Conservation (phyloP, 1,284 basidiomycete species). For the Boletus sp. region DNA sequence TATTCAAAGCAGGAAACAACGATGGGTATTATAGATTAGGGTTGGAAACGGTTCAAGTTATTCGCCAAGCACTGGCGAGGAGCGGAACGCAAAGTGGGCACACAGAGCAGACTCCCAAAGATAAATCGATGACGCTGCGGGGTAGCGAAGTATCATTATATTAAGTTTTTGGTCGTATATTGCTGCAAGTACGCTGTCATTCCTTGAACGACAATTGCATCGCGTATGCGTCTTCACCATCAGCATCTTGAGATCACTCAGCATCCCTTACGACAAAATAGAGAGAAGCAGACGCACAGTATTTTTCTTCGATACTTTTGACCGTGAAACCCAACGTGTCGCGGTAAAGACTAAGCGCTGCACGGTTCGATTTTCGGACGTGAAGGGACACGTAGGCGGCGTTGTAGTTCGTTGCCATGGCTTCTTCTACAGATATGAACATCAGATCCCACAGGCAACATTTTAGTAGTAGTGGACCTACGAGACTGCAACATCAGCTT, state of each 20-base stretch:
- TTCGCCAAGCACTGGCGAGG: conserved; percentile 51
- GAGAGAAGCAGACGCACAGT: conserved; percentile 55
- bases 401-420: conserved; percentile 84
- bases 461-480: conserved; percentile 39
- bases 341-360: conserved; percentile 82
- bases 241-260: conserved; percentile 60
- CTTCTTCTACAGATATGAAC: conserved; percentile 60
- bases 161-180: conserved; percentile 6
- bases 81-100: background rate
- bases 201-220: conserved; percentile 69
- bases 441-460: conserved; percentile 5
- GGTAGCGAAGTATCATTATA: conserved; percentile 5
- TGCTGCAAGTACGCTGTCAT: conserved; percentile 15
- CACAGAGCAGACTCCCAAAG: background rate
- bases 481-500: conserved; percentile 92
- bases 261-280: conserved; percentile 1
- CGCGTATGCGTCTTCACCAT: conserved; percentile 89
- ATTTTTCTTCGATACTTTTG: conserved; percentile 82
- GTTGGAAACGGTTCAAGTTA: conserved; percentile 55
- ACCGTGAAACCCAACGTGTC: conserved; percentile 89
- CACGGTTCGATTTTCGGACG: conserved; percentile 90
- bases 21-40: conserved; percentile 89
- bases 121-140: background rate
- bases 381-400: conserved; percentile 88
- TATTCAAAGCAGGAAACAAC: conserved; percentile 83